Conservation (phyloP, 306 rosid genomes). For the Medicago ruthenica region DNA sequence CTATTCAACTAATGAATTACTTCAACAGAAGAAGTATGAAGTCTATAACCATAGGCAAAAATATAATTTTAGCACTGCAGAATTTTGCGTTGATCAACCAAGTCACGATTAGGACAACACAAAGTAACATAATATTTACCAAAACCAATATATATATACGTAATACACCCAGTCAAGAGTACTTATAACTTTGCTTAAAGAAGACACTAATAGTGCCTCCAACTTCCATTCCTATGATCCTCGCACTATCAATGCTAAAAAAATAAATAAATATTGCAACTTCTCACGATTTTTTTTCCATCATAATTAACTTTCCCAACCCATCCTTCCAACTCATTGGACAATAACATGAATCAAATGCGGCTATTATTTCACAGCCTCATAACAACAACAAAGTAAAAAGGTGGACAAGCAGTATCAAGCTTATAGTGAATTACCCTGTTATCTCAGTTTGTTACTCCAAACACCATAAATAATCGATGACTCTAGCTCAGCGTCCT, state of each 20-base stretch:
- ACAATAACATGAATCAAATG: conserved; percentile 18
- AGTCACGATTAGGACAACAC: conserved; percentile 1
- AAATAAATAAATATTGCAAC: conserved; percentile 7
- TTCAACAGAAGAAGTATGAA: conserved; percentile 7
- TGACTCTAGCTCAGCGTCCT: conserved; percentile 34
- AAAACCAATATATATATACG: conserved; percentile 14
- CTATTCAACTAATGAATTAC: not conserved
- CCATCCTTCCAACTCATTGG: not conserved
- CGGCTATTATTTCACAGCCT: not conserved
- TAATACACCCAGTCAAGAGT: not conserved
- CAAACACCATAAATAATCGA: conserved; percentile 41
- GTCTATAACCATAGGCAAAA: conserved; percentile 5
- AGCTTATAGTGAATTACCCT: conserved; percentile 49
- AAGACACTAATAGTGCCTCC: conserved; percentile 5
- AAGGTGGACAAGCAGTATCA: not conserved
- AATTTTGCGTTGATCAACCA: not conserved
- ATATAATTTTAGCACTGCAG: conserved; percentile 8
- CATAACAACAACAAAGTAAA: not conserved
- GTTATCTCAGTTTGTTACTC: conserved; percentile 59
- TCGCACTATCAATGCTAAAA: not conserved
- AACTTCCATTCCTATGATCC: conserved; percentile 1
- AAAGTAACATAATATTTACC: conserved; percentile 4
- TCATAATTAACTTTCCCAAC: conserved; percentile 24
- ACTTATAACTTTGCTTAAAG: not conserved
- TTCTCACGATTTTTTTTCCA: not conserved